Evolutionary conservation across 192 early-diverging fungal genomes (phyloP).

Genomic region (Coemansia sp.): DNA sequence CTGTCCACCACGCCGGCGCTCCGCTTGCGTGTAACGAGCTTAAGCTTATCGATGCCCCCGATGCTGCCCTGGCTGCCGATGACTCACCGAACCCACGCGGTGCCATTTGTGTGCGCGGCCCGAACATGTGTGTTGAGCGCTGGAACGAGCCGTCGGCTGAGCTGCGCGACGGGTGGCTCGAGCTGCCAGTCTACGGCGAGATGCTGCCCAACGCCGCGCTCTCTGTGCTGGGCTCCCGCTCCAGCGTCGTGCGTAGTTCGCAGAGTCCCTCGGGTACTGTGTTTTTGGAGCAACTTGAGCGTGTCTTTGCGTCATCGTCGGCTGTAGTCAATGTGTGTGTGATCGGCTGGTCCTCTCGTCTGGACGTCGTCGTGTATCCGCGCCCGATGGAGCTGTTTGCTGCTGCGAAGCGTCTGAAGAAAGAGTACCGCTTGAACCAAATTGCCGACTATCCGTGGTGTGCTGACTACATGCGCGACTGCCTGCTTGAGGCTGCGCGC

Average conservation of each 20-base stretch:
- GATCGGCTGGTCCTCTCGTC: slow-evolving; percentile 8
- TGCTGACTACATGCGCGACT: slow-evolving; percentile 33
- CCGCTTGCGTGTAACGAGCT: slow-evolving; percentile 54
- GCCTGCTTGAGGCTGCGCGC: slow-evolving; percentile 21
- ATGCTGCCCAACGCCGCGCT: slow-evolving; percentile 46
- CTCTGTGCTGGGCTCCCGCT: slow-evolving; percentile 28
- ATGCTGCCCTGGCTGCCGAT: slow-evolving; percentile 12
- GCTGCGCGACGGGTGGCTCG: slow-evolving; percentile 39
- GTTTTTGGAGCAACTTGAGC: slow-evolving; percentile 33
- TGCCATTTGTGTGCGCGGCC: slow-evolving; percentile 38
- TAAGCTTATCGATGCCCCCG: slow-evolving; percentile 32
- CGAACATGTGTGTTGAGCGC: slow-evolving; percentile 25
- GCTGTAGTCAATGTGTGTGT: slow-evolving; percentile 37
- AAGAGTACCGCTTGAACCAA: slow-evolving; percentile 31
- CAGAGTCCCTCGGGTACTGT: slow-evolving; percentile 22
- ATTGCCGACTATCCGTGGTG: slow-evolving; percentile 45
- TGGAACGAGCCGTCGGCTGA: slow-evolving; percentile 24
- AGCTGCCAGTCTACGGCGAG: slow-evolving; percentile 34
- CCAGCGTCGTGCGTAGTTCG: slow-evolving; percentile 14
- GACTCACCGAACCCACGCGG: slow-evolving; percentile 47
- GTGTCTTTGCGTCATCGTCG: slow-evolving; percentile 23
- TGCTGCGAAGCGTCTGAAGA: slow-evolving; percentile 27
- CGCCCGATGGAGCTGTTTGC: slow-evolving; percentile 37
- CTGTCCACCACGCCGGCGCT: slow-evolving; percentile 47
- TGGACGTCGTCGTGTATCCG: slow-evolving; percentile 35